These are phyloP conservation scores for Cytospora mali DNA, from an alignment of 2,329 filamentous ascomycete genomes.

Conservation along the genomic window DNA sequence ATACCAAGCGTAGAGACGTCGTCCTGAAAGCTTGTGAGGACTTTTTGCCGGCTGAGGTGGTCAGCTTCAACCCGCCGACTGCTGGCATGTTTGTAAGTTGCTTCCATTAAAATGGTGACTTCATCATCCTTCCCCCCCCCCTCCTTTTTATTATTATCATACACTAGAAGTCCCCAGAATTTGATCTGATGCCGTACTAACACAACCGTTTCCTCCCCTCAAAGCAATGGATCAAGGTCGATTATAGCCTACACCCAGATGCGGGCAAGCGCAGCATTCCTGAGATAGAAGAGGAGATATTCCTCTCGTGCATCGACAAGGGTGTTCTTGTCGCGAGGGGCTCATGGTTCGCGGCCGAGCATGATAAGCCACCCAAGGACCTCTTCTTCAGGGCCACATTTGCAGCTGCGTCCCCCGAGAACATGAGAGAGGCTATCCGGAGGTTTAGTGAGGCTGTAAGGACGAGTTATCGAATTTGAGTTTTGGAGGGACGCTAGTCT, in stretches of 20 bases:
- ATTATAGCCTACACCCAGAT: constrained; percentile 67
- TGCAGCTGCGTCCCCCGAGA: constrained; percentile 73
- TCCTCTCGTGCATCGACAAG: constrained; percentile 72
- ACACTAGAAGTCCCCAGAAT: background rate
- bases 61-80: constrained; percentile 76
- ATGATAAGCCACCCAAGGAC: constrained; percentile 58
- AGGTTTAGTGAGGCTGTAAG: constrained; percentile 77
- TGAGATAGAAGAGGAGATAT: constrained; percentile 84
- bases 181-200: background rate
- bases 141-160: background rate
- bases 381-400: constrained; percentile 92
- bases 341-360: constrained; percentile 87
- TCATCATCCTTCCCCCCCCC: no score
- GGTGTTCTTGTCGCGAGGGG: constrained; percentile 82
- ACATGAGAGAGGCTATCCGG: constrained; percentile 72
- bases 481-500: no score
- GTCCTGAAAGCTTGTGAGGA: constrained; percentile 80
- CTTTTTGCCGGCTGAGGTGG: constrained; percentile 72
- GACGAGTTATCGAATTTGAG: constrained; percentile 50
- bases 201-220: background rate
- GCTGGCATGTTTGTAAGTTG: constrained; percentile 92
- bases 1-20: constrained; percentile 76
- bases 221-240: constrained; percentile 73
- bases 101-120: background rate
- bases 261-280: constrained; percentile 55